A percentile compares a stretch with the other conserved stretches of the same genome.
phyloP scores from a whole-genome alignment of 1,284 basidiomycete genomes.

The Ganoderma sinense region DNA sequence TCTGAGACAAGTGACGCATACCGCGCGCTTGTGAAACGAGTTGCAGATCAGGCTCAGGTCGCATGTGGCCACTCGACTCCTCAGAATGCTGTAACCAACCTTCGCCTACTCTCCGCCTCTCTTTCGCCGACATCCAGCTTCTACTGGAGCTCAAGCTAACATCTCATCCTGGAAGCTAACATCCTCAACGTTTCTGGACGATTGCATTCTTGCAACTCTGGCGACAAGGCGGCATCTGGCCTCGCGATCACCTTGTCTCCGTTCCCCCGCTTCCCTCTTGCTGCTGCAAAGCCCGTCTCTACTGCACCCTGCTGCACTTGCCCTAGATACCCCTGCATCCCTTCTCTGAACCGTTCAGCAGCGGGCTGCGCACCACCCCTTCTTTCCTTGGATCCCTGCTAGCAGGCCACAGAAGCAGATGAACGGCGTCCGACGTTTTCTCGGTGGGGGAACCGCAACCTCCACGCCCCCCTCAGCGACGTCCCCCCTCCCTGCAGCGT shows the following conservation, averaged over 20 bases:
- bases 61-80: neutral
- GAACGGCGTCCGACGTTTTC: constrained; percentile 78
- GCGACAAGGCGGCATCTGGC: constrained; percentile 24
- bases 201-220: constrained; percentile 22
- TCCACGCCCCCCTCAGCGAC: constrained; percentile 35
- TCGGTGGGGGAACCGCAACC: constrained; percentile 49
- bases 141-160: neutral
- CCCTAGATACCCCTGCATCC: constrained; percentile 16
- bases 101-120: neutral
- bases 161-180: neutral
- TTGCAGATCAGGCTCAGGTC: neutral
- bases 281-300: neutral
- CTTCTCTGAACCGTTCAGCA: constrained; percentile 16
- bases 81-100: neutral
- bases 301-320: constrained; percentile 10
- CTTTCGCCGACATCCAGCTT: constrained; percentile 4
- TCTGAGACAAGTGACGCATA: too few relatives aligned
- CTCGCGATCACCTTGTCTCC: constrained; percentile 21
- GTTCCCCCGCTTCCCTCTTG: constrained; percentile 7
- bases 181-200: constrained; percentile 1
- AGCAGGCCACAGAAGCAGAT: constrained; percentile 42
- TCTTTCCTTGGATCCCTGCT: constrained; percentile 1
- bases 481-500: constrained; percentile 30
- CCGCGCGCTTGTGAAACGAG: too few relatives aligned
- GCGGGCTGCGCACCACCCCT: constrained; percentile 25